These are phyloP conservation scores for Helotiales sp. DNA, from an alignment of 2,329 filamentous ascomycete genomes.

Conservation along the genomic window DNA sequence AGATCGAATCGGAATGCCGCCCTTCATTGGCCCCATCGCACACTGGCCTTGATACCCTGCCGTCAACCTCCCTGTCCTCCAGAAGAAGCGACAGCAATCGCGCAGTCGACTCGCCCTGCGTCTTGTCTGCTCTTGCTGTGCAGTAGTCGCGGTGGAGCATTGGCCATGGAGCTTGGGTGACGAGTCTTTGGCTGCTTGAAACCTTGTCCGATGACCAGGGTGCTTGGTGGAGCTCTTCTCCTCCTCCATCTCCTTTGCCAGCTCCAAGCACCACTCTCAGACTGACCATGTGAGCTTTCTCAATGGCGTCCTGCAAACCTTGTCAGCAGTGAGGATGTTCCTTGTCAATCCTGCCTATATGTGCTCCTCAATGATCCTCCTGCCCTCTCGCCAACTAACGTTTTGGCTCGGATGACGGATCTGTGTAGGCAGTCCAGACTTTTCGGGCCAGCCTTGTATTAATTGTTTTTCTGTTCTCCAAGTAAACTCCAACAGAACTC, in stretches of 20 bases:
- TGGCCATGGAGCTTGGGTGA: constrained; percentile 21
- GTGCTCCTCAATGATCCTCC: constrained; percentile 32
- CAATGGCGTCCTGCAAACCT: constrained; percentile 33
- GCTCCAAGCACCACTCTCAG: constrained; percentile 32
- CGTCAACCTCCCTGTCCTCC: constrained; percentile 20
- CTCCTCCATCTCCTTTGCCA: constrained; percentile 28
- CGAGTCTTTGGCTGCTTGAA: constrained; percentile 21
- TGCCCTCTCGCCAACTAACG: constrained; percentile 23
- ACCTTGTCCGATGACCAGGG: constrained; percentile 25
- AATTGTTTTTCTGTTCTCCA: constrained; percentile 33
- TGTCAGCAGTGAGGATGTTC: constrained; percentile 33
- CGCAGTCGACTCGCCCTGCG: constrained; percentile 1
- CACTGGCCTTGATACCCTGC: constrained; percentile 24
- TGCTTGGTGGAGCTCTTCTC: constrained; percentile 26
- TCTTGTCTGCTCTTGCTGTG: constrained; percentile 22
- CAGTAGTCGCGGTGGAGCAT: constrained; percentile 16
- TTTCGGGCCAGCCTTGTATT: constrained; percentile 29
- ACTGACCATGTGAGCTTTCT: constrained; percentile 38
- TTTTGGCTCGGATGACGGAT: constrained; percentile 32
- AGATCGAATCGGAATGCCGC: constrained; percentile 36
- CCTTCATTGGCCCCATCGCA: constrained; percentile 31
- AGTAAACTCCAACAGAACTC: constrained; percentile 32
- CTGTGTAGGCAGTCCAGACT: constrained; percentile 24
- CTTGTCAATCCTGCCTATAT: constrained; percentile 35
- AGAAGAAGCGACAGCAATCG: constrained; percentile 14